These are phyloP conservation scores for Citeromyces siamensis DNA, from an alignment of 1,139 yeast species.

Conservation along the genomic window DNA sequence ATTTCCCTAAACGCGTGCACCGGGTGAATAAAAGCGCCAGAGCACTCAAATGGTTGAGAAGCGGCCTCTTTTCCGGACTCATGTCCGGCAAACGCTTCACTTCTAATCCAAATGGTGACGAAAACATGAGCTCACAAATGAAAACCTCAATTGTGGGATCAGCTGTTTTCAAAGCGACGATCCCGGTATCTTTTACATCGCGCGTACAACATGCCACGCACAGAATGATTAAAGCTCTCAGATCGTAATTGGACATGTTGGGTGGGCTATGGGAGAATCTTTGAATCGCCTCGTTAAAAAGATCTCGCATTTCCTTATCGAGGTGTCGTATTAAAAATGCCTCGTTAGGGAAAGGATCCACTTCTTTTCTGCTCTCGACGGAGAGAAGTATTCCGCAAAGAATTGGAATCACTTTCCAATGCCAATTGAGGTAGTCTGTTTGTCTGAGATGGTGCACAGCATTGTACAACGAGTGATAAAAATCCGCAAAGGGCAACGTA, in stretches of 20 bases:
- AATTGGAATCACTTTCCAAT: constrained; percentile 49
- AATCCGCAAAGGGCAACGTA: constrained; percentile 36
- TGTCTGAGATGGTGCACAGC: constrained; percentile 22
- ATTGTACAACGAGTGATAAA: constrained; percentile 30
- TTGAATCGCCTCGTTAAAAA: neutral
- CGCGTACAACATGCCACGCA: constrained; percentile 2
- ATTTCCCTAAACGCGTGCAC: constrained; percentile 6
- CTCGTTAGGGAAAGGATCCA: constrained; percentile 14
- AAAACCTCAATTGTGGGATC: constrained; percentile 3
- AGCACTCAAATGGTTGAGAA: constrained; percentile 34
- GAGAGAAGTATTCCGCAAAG: constrained; percentile 41
- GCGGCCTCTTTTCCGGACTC: constrained; percentile 21
- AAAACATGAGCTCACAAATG: constrained; percentile 3
- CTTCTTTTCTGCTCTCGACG: constrained; percentile 11
- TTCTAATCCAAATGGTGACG: constrained; percentile 17
- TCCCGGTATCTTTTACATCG: neutral
- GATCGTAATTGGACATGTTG: constrained; percentile 2
- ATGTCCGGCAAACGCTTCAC: constrained; percentile 5
- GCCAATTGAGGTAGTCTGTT: constrained; percentile 8
- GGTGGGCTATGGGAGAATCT: constrained; percentile 1
- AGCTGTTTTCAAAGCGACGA: neutral
- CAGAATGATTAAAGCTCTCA: constrained; percentile 1
- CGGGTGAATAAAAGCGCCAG: constrained; percentile 26
- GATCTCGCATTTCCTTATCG: neutral
- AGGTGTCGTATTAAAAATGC: constrained; percentile 6